Conservation (phyloP, 2,329 filamentous ascomycete genomes). For the Pochonia chlamydosporia region DNA sequence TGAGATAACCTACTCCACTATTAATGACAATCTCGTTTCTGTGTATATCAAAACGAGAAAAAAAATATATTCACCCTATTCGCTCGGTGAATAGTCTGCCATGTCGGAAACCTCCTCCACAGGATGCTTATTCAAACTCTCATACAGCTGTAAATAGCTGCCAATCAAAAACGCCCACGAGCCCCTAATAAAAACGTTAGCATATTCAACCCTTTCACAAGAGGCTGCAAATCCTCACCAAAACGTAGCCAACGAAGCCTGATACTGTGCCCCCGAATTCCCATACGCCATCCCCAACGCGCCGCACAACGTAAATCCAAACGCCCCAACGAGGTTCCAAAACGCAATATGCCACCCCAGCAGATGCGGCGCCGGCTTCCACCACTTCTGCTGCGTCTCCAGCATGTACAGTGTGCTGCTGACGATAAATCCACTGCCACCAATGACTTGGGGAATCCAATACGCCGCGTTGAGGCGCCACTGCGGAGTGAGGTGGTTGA, state of each 20-base stretch:
- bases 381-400: constrained; percentile 61
- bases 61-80: no score
- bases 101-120: constrained; percentile 7
- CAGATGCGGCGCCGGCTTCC: constrained; percentile 45
- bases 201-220: no score
- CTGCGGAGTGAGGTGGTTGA: constrained; percentile 46
- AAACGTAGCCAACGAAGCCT: constrained; percentile 17
- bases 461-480: constrained; percentile 46
- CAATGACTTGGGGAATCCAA: constrained; percentile 56
- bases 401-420: constrained; percentile 57
- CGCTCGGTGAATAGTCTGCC: background rate
- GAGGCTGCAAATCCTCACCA: constrained; percentile 21
- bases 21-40: background rate
- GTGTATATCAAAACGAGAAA: background rate
- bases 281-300: constrained; percentile 37
- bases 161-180: constrained; percentile 40
- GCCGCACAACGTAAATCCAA: constrained; percentile 59
- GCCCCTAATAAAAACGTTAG: no score
- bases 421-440: constrained; percentile 56
- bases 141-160: constrained; percentile 13
- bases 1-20: background rate
- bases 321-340: constrained; percentile 59
- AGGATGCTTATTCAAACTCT: constrained; percentile 13
- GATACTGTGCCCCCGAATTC: constrained; percentile 12
- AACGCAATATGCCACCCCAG: constrained; percentile 63